Evolutionary conservation across 2,329 filamentous ascomycete genomes (phyloP), one percentile per base, ranked within the genome.

Genomic region (Stachybotrys echinatus): DNA sequence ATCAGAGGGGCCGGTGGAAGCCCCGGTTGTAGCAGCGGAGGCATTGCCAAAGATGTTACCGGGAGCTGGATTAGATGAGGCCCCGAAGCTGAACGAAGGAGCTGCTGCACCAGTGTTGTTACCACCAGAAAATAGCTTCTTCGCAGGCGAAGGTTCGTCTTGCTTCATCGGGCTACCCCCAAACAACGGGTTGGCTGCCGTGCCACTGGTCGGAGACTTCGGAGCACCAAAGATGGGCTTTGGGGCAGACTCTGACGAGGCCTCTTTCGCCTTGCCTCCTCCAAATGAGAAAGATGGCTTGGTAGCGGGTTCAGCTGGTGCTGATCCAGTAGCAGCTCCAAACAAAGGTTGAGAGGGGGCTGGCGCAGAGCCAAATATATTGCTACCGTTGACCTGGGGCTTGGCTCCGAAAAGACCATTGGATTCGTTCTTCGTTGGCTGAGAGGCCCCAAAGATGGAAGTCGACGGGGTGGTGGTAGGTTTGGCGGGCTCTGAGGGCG

Each of bases 81-180:
- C 50, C 19, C 64, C 63, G 48, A 72, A 72, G 50, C 59, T 67
- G 59, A 73, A 73, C 5, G 64, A 49, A 5, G 69, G 60, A 14
- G 65, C 52, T 17, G 65, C 51, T 1, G 61, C 51, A 23, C 55
- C 42, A 18, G 51, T 49, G 10, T 56, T 53, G 39, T 47, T 58
- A 27, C 52, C 60, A n/a, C 62, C 61, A 38, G 55, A 56, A 43
- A 65, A 65, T 1, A 59, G 49, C 50, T 64, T 69, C 62, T 72
- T 72, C 8, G 64, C 66, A 12, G 67, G 65, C 3, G 69, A 69
- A 6, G 65, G 60, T 6, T 61, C 65, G 50, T 74, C 69, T 50
- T 76, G 68, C 54, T 74, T 74, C 59, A 76, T 70, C 17, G 68
- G 68, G 48, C 70, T 72, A 27, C 68, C 68, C 45, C 64, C 67